A percentile compares a stretch with the other conserved stretches of the same genome.
phyloP scores from a whole-genome alignment of 371 early-diverging fungal genomes.

The Mucor lusitanicus region DNA sequence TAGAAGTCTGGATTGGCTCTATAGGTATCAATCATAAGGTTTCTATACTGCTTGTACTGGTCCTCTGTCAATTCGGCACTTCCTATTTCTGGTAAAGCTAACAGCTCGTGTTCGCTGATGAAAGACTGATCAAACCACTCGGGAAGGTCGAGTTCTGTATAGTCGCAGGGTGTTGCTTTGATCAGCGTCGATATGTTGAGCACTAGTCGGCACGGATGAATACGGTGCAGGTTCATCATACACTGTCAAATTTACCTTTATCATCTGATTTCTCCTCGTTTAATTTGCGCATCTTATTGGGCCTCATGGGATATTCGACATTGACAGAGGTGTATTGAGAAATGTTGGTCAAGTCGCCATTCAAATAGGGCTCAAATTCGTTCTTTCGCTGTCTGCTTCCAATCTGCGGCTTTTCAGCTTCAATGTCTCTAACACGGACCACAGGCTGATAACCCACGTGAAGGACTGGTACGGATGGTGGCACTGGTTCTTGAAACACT shows the following conservation, averaged over 20 bases:
- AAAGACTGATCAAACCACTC: slow-evolving; percentile 80
- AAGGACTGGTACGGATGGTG: slow-evolving; percentile 1
- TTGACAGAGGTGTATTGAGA: slow-evolving; percentile 46
- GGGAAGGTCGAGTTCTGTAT: slow-evolving; percentile 18
- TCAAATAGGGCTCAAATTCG: slow-evolving; percentile 69
- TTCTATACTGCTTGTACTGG: slow-evolving; percentile 87
- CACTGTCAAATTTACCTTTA: slow-evolving; percentile 3
- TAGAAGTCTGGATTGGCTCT: slow-evolving; percentile 91
- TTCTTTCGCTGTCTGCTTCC: slow-evolving; percentile 60
- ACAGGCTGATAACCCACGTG: slow-evolving; percentile 33
- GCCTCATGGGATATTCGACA: slow-evolving; percentile 32
- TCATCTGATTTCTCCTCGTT: slow-evolving; percentile 6
- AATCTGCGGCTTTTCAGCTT: slow-evolving; percentile 41
- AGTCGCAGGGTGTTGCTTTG: slow-evolving; percentile 26
- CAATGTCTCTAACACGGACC: slow-evolving; percentile 43
- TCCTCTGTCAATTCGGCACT: slow-evolving; percentile 63
- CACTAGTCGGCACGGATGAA: neutral
- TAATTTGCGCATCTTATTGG: slow-evolving; percentile 8
- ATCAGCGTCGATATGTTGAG: slow-evolving; percentile 16
- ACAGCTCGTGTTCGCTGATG: slow-evolving; percentile 86
- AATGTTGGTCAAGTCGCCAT: slow-evolving; percentile 68
- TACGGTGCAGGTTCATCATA: neutral
- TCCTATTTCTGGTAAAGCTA: slow-evolving; percentile 93
- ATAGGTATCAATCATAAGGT: slow-evolving; percentile 94
- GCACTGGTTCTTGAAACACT: neutral